Percentiles rank a stretch among this genome's conserved stretches.
Conservation (phyloP, 441 rosid species). For the Corymbia citriodora region DNA sequence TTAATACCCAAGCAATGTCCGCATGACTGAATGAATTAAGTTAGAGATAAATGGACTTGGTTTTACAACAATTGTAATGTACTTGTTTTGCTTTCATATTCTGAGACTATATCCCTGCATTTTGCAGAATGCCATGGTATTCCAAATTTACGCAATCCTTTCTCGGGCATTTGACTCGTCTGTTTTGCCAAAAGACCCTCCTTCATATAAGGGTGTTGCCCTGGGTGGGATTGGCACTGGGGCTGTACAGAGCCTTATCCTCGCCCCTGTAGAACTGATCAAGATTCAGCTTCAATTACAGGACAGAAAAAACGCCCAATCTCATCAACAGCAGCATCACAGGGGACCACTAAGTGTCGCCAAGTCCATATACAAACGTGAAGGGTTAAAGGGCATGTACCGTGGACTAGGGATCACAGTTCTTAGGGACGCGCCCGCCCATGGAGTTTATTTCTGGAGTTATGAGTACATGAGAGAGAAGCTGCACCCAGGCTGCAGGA, state of each 20-base stretch:
- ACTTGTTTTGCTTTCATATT: neutral
- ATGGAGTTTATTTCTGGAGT: slow-evolving; percentile 89
- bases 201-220: slow-evolving; percentile 82
- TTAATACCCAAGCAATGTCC: neutral
- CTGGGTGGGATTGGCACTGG: slow-evolving; percentile 86
- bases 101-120: neutral
- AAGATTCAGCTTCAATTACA: slow-evolving; percentile 90
- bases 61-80: neutral
- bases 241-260: slow-evolving; percentile 74
- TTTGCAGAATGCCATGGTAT: slow-evolving; percentile 91
- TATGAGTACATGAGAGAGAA: slow-evolving; percentile 76
- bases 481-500: slow-evolving; percentile 93
- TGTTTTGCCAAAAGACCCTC: slow-evolving; percentile 47
- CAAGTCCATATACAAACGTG: slow-evolving; percentile 42
- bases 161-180: slow-evolving; percentile 70
- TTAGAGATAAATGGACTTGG: neutral
- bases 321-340: neutral
- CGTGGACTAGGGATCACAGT: slow-evolving; percentile 68
- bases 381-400: slow-evolving; percentile 70
- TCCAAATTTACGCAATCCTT: slow-evolving; percentile 84
- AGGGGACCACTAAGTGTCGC: slow-evolving; percentile 64
- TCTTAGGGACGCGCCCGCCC: slow-evolving; percentile 86
- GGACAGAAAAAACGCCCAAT: slow-evolving; percentile 12
- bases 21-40: neutral
- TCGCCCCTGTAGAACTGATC: slow-evolving; percentile 76